Conservation (phyloP, 2,329 filamentous ascomycete species). For the Periconia sp. region DNA sequence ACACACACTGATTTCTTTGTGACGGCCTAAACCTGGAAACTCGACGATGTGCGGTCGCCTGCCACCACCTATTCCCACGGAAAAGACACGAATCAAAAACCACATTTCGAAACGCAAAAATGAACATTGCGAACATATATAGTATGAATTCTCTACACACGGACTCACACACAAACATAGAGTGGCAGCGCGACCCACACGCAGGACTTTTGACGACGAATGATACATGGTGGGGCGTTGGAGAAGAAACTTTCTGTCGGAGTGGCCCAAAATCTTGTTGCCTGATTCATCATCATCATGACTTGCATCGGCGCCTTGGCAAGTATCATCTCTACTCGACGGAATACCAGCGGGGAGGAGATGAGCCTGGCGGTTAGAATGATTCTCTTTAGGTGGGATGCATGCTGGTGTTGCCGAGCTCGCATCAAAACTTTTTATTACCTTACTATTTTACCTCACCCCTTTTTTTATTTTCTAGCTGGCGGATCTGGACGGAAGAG, state of each 20-base stretch:
- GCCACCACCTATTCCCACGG: constrained; percentile 8
- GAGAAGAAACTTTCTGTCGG: constrained; percentile 15
- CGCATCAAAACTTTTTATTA: constrained; percentile 10
- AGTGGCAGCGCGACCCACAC: constrained; percentile 21
- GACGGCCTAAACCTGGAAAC: constrained; percentile 18
- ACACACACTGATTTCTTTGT: constrained; percentile 27
- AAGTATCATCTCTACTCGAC: constrained; percentile 7
- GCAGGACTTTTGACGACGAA: constrained; percentile 12
- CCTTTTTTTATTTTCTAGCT: constrained; percentile 8
- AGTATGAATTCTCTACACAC: constrained; percentile 5
- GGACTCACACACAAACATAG: constrained; percentile 5
- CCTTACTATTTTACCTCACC: background rate
- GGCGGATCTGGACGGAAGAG: constrained; percentile 8
- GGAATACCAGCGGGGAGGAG: constrained; percentile 27
- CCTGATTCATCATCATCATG: constrained; percentile 11
- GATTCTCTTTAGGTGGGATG: constrained; percentile 20
- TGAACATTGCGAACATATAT: background rate
- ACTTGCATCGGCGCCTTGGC: constrained; percentile 3
- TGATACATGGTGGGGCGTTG: constrained; percentile 17
- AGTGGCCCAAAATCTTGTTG: constrained; percentile 14
- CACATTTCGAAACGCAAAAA: constrained; percentile 1
- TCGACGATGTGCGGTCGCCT: constrained; percentile 21
- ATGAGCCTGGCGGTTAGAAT: constrained; percentile 27
- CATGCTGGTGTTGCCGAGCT: constrained; percentile 19
- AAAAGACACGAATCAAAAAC: background rate